Evolutionary conservation across 2,329 filamentous ascomycete genomes (phyloP), one percentile per base, ranked within the genome.

Genomic region (Sclerotiophoma versabilis): DNA sequence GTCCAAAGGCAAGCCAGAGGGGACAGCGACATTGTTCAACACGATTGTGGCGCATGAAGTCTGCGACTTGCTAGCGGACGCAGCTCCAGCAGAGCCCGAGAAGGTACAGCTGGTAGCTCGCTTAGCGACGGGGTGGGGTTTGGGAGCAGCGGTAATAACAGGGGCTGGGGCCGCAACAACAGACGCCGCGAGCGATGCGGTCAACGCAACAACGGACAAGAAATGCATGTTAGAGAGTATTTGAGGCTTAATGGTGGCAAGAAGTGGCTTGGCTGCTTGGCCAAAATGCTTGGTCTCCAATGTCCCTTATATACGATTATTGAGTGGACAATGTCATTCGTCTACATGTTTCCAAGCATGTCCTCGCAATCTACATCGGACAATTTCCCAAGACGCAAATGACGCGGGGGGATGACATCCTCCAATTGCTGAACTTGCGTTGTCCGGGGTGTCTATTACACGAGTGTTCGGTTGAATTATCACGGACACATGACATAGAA

Each of bases 1-100:
- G 64, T 87, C 83, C 1, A 88, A 78, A 1, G 84, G 86, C 8
- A 75, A 73, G 17, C 84, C 84, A 5, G 83, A 79, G 4, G 85
- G 85, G 9, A 87, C 84, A 19, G 73, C 73, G 29, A 87, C 77
- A 58, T 77, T 76, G 49, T 76, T 78, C n/a, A 87, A 73, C 11
- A 79, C 70, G 51, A 87, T 85, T 32, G 76, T 81, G 8, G 83
- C 75, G 71, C 85, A 87, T 12, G 76, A 75, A 14, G 69, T 66
- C 71, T 83, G 82, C 54, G 76, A 76, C 49, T 76, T 74, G 54
- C 72, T 79, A 26, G 81, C 82, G 5, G 75, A 65, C 2, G 77
- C 75, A 36, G 81, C 79, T 42, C 79, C 77, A 33, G 41, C 50
- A 29, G 63, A 58, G 20, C 64, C 64, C 37, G 78, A 84, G 63